These are phyloP conservation scores for Hypoxylon rickii DNA, from an alignment of 495 filamentous ascomycete species.

Conservation along the genomic window DNA sequence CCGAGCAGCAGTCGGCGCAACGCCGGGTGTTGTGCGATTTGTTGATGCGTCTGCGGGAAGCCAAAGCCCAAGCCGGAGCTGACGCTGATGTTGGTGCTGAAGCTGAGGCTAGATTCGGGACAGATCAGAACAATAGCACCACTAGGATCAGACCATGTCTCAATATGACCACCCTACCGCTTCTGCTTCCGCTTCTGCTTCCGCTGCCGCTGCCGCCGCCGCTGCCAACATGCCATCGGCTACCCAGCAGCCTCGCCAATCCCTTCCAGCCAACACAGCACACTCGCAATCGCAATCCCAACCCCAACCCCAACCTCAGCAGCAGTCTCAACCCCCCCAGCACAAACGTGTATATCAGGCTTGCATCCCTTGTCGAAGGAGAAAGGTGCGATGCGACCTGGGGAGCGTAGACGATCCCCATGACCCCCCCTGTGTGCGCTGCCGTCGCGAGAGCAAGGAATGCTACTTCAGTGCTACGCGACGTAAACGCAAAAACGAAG, in stretches of 20 bases:
- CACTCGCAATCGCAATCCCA: slow-evolving; percentile 20
- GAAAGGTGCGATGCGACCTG: slow-evolving; percentile 93
- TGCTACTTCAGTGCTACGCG: slow-evolving; percentile 97
- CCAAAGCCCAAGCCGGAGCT: slow-evolving; percentile 23
- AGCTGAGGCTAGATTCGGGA: slow-evolving; percentile 10
- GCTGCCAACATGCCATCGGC: slow-evolving; percentile 24
- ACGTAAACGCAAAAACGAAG: slow-evolving; percentile 83
- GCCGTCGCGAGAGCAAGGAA: slow-evolving; percentile 88
- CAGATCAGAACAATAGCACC: slow-evolving; percentile 23
- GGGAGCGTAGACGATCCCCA: slow-evolving; percentile 94
- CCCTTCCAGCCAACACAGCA: slow-evolving; percentile 27
- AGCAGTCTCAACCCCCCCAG: slow-evolving; percentile 40
- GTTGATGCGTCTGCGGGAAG: slow-evolving; percentile 23
- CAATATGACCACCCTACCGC: slow-evolving; percentile 26
- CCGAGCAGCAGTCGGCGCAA: slow-evolving; percentile 34
- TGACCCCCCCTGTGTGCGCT: slow-evolving; percentile 92
- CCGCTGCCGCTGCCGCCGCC: slow-evolving; percentile 25
- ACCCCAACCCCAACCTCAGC: slow-evolving; percentile 12
- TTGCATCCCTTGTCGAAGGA: slow-evolving; percentile 87
- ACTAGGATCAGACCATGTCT: slow-evolving; percentile 13
- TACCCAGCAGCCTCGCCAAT: slow-evolving; percentile 30
- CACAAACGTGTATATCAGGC: slow-evolving; percentile 82
- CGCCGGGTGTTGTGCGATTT: slow-evolving; percentile 19
- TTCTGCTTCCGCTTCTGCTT: slow-evolving; percentile 34
- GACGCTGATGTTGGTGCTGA: neutral